A percentile compares a stretch with the other conserved stretches of the same genome.
These are phyloP conservation scores for Clonostachys chloroleuca DNA, from an alignment of 2,329 filamentous ascomycete genomes.

Conservation along the genomic window DNA sequence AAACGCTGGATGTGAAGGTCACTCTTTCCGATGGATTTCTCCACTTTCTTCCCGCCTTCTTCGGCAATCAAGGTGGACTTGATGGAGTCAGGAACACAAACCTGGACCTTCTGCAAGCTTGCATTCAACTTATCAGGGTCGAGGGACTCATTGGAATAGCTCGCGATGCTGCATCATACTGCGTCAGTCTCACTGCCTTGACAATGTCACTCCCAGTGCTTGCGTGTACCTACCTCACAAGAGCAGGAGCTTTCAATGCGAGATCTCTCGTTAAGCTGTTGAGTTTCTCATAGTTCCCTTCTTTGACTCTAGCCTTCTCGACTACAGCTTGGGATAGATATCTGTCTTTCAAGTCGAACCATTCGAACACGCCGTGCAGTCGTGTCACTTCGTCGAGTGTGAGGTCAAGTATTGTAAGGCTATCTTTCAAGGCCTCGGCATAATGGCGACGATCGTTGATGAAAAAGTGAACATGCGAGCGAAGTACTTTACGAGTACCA, in stretches of 20 bases:
- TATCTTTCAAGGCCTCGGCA: conserved; percentile 9
- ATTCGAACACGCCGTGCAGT: conserved; percentile 17
- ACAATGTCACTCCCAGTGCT: background rate
- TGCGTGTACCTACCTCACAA: conserved; percentile 15
- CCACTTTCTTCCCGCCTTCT: no score
- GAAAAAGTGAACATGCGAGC: conserved; percentile 3
- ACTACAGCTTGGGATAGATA: conserved; percentile 17
- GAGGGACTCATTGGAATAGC: background rate
- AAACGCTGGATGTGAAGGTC: no score
- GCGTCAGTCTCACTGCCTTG: background rate
- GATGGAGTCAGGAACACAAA: background rate
- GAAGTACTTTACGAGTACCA: conserved; percentile 7
- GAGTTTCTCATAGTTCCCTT: conserved; percentile 6
- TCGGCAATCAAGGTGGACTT: background rate
- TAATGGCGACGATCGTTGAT: conserved; percentile 19
- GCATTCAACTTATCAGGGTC: background rate
- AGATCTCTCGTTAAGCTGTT: conserved; percentile 11
- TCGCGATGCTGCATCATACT: background rate
- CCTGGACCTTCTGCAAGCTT: background rate
- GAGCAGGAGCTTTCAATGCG: background rate
- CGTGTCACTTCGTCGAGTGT: conserved; percentile 14
- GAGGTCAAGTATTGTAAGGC: conserved; percentile 21
- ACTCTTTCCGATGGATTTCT: no score
- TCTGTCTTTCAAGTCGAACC: conserved; percentile 16
- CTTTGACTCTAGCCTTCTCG: conserved; percentile 15